phyloP scores from a whole-genome alignment of 345 rosid species.

The Nephelium lappaceum region DNA sequence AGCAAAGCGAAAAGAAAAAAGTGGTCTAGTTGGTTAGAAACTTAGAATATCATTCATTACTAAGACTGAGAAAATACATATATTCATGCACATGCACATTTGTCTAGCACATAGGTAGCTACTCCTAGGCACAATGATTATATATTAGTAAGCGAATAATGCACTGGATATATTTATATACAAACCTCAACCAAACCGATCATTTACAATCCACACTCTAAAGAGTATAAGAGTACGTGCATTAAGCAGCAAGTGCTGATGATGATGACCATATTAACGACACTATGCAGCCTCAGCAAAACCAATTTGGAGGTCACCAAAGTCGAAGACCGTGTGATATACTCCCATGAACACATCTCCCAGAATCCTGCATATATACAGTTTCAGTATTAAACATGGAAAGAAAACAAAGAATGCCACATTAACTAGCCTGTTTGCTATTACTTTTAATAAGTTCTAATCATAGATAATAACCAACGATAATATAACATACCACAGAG shows the following conservation, averaged over 20 bases:
- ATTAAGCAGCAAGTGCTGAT: background rate
- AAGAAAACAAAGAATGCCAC: background rate
- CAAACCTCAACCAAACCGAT: background rate
- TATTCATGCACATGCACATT: no score
- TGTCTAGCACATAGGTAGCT: no score
- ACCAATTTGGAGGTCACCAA: constrained; percentile 56
- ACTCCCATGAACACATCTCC: constrained; percentile 87
- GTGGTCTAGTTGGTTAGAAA: no score
- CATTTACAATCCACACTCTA: background rate
- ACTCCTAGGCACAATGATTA: no score
- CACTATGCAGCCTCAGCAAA: constrained; percentile 64
- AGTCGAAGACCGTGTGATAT: constrained; percentile 77
- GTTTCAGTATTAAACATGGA: background rate
- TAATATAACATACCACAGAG: constrained; percentile 54
- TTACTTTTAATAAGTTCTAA: background rate
- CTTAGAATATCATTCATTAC: no score
- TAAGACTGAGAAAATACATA: background rate
- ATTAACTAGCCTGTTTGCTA: background rate
- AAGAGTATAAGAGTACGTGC: background rate
- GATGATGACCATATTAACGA: background rate
- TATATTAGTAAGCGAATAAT: background rate
- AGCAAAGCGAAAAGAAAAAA: no score
- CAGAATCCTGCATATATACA: constrained; percentile 54
- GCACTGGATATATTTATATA: background rate
- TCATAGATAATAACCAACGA: no score